Base-by-base conservation (phyloP, 1,284 basidiomycete species). In the Athelia psychrophila region DNA sequence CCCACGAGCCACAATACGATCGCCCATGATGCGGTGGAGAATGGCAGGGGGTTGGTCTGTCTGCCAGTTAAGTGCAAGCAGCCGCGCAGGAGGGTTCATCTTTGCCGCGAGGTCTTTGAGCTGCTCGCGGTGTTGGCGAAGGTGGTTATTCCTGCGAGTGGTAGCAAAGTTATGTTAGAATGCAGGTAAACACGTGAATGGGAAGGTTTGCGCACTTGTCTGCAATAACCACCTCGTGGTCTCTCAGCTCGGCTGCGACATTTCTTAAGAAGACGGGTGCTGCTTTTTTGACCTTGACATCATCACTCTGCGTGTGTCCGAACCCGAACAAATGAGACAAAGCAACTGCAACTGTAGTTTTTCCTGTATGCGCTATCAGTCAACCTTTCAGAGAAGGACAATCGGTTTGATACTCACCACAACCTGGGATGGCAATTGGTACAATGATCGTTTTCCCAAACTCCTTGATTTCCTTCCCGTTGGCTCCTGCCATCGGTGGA, bases 221-320 rank as follows among this genome's bases (percentile, higher is more conserved):
- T 18, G 94, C 93, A 55, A 91, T 91, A 10, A 97, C 95, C 0
- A 95, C 83, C 50, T 90, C 77, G 50, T 90, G 71, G 0, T 66
- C 77, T 51, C 80, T 65, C 20, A 96, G 74, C 1, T 91, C 72
- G 0, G 75, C 66, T 9, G 74, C 68, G 33, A 98, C 86, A 55
- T 91, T 93, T 58, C 78, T 83, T 51, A 95, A 70, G 69, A 99
- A 99, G 1, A 73, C 65, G 0, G 86, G 81, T 0, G 82, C 93
- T 0, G 91, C 58, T 63, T 89, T 95, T 70, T 95, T 98, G 12
- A 71, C 78, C 40, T 79, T 75, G 3, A 98, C 80, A 62, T 98
- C 92, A 68, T 99, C 97, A 61, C 89, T 93, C 66, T 99, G 96
- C 0, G 89, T 92, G 63, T 98, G 95, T 0, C 77, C 90, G 54